A percentile compares a stretch with the other conserved stretches of the same genome.
phyloP scores from a whole-genome alignment of 139 green algal species.

The Chlamydomonas urium region DNA sequence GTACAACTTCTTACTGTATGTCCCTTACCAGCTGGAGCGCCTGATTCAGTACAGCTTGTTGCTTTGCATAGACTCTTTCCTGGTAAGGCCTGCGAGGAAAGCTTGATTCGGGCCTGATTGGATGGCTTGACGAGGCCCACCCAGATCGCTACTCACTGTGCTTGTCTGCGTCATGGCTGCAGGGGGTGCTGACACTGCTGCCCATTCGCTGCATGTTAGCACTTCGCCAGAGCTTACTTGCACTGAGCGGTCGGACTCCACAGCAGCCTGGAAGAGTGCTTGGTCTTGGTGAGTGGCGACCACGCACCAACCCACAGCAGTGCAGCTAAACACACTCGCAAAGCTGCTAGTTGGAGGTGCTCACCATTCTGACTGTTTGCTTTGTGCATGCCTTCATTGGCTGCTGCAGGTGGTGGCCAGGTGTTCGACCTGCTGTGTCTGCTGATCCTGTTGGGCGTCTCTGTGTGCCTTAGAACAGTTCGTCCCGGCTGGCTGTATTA shows the following conservation, averaged over 20 bases:
- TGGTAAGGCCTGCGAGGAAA: slow-evolving; percentile 28
- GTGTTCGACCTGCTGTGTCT: slow-evolving; percentile 80
- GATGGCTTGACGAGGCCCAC: background rate
- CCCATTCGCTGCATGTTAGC: slow-evolving; percentile 49
- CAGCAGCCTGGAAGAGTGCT: background rate
- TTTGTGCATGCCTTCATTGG: background rate
- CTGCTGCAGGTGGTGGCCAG: slow-evolving; percentile 20
- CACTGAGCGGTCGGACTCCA: background rate
- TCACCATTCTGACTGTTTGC: background rate
- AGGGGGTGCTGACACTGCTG: slow-evolving; percentile 74
- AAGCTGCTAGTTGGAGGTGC: background rate
- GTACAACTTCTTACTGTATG: slow-evolving; percentile 83
- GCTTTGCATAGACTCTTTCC: slow-evolving; percentile 72
- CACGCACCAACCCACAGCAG: too few species aligned
- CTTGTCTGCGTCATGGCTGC: background rate
- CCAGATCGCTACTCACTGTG: background rate
- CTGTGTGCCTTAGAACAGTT: slow-evolving; percentile 56
- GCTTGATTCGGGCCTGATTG: background rate
- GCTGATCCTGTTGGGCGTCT: slow-evolving; percentile 49
- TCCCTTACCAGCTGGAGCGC: slow-evolving; percentile 85
- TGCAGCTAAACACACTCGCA: background rate
- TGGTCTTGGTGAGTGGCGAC: too few species aligned
- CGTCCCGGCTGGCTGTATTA: slow-evolving; percentile 82
- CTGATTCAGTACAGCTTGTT: slow-evolving; percentile 70
- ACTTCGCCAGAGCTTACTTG: background rate